Conservation (phyloP, 176 grass and related monocot species). For the Carex kokanica region DNA sequence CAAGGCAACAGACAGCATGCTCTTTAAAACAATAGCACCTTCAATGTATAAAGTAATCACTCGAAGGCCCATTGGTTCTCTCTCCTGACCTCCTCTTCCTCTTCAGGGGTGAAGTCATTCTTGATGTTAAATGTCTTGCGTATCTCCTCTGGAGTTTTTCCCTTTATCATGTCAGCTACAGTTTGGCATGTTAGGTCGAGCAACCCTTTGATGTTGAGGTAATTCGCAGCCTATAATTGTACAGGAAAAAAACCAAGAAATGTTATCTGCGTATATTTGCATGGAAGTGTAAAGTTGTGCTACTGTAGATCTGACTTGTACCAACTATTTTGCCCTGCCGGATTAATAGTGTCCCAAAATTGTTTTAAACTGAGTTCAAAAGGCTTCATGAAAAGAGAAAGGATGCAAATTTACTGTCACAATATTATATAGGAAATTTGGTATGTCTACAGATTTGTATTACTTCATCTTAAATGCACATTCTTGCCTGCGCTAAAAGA, state of each 20-base stretch:
- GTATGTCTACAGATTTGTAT: neutral
- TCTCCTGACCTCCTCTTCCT: conserved; percentile 27
- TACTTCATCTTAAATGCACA: neutral
- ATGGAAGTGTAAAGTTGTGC: neutral
- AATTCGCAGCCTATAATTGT: conserved; percentile 30
- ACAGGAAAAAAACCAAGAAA: neutral
- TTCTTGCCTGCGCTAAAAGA: neutral
- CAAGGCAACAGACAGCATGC: neutral
- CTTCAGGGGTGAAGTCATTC: conserved; percentile 15
- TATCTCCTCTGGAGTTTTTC: conserved; percentile 19
- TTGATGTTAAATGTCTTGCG: conserved; percentile 33
- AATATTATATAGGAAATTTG: neutral
- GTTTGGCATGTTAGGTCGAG: conserved; percentile 11
- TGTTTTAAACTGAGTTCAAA: neutral
- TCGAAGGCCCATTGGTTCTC: conserved; percentile 41
- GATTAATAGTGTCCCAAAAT: neutral
- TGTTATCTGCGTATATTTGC: neutral
- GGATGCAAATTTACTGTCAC: neutral
- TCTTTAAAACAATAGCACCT: conserved; percentile 12
- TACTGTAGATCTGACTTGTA: neutral
- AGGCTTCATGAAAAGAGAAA: neutral
- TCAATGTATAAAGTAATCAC: neutral
- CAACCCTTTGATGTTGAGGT: conserved; percentile 35
- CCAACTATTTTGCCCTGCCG: neutral
- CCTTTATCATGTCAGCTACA: conserved; percentile 30